Evolutionary conservation across 108 stramenopile genomes (phyloP), one percentile per base, ranked within the genome.

Genomic region (Mediolabrus comicus): DNA sequence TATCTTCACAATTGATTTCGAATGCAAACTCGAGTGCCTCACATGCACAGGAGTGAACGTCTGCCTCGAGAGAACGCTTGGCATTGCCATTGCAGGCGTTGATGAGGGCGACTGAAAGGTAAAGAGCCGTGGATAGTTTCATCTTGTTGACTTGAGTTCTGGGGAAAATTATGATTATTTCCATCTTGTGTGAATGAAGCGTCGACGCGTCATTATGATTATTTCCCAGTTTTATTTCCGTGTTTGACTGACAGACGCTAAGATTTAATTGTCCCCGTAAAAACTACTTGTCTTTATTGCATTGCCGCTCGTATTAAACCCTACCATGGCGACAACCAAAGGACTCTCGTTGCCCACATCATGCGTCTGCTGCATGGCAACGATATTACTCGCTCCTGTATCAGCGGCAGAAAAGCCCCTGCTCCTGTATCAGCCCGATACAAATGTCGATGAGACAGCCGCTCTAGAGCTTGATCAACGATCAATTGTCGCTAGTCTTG

Each of bases 1-100:
- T 67, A 58, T 68, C 31, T n/a, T 34, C 25, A 39, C 73, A 74
- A 58, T 74, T 38, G 43, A 74, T 74, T 58, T 65, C 41, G 54
- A 74, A 74, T 30, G 59, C 67, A n/a, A 74, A 33, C 30, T 68
- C 67, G 4, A 41, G 36, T 1, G 73, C 73, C 30, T 54, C 51
- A 59, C 73, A 74, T 19, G 73, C 73, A 36, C 73, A 74, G 22
- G 34, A 49, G 28, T 70, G 46, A 51, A 46, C 27, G 28, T 62
- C 41, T 25, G 3, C 62, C 8, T 62, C 38, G 14, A 17, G 39
- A 41, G 13, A 14, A 14, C 39, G 39, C 39, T 41, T 16, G 39
- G 39, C 39, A 41, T 16, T 26, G 19, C 26, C 39, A 41, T 16
- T 26, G 19, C 26, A 28, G 17, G 61, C 60, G 14, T 31, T 51